phyloP scores from a whole-genome alignment of 441 rosid species.

The Corymbia calophylla region DNA sequence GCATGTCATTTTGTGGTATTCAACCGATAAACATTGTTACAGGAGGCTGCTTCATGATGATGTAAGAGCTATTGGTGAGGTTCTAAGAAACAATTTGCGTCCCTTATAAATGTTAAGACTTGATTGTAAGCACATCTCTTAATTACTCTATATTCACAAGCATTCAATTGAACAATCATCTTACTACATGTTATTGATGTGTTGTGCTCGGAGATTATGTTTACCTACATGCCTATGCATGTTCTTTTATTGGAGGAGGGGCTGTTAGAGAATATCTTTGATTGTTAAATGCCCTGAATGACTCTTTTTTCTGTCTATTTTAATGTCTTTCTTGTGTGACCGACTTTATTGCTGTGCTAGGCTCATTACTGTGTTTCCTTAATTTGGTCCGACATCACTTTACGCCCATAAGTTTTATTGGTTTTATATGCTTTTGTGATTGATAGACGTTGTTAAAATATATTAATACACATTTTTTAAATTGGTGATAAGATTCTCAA shows the following conservation, averaged over 20 bases:
- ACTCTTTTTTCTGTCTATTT: not conserved
- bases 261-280: too few species aligned
- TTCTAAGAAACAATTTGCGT: conserved; percentile 63
- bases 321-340: not conserved
- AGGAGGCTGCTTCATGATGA: conserved; percentile 72
- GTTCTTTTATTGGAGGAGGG: not conserved
- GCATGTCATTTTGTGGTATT: not conserved
- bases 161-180: not conserved
- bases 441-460: not conserved
- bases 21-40: not conserved
- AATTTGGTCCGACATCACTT: not conserved
- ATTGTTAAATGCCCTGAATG: not conserved
- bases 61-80: conserved; percentile 57
- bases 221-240: not conserved
- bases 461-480: not conserved
- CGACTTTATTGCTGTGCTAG: not conserved
- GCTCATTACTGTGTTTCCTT: not conserved
- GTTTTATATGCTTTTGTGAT: not conserved
- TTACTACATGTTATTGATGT: not conserved
- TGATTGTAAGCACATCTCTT: conserved; percentile 35
- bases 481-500: not conserved
- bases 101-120: conserved; percentile 51
- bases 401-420: not conserved
- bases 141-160: not conserved
- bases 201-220: not conserved